These are phyloP conservation scores for Coemansia aciculifera DNA, from an alignment of 192 early-diverging fungal genomes.

Conservation along the genomic window DNA sequence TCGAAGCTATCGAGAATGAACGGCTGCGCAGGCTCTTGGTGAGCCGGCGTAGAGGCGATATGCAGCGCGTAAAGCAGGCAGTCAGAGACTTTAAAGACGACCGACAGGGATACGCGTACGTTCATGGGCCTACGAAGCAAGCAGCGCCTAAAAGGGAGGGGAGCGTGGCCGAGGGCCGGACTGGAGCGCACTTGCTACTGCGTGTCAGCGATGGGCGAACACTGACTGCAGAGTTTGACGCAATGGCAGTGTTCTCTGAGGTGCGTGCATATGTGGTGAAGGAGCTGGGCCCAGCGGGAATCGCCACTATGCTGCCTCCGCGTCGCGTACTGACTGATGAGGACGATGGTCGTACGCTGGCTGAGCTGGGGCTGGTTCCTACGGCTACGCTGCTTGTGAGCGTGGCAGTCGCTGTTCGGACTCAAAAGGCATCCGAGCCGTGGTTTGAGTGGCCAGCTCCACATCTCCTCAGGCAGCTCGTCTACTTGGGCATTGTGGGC, in stretches of 20 bases:
- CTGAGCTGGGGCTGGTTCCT: conserved; percentile 26
- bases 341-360: conserved; percentile 13
- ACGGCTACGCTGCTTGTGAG: conserved; percentile 32
- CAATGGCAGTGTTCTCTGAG: conserved; percentile 4
- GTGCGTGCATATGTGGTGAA: conserved; percentile 15
- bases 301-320: conserved; percentile 9
- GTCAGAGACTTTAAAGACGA: background rate
- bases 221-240: conserved; percentile 6
- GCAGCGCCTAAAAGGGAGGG: background rate
- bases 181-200: conserved; percentile 15
- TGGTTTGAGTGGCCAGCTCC: conserved; percentile 1
- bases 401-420: background rate
- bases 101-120: background rate
- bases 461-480: background rate
- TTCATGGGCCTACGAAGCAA: background rate
- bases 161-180: background rate
- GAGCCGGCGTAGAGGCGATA: background rate
- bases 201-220: conserved; percentile 29
- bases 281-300: background rate
- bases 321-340: conserved; percentile 5
- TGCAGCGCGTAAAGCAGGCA: conserved; percentile 1
- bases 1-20: background rate
- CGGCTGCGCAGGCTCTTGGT: background rate
- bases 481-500: conserved; percentile 4
- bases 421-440: background rate